Conservation (phyloP, 139 green algal genomes). For the Bryopsis sp. region DNA sequence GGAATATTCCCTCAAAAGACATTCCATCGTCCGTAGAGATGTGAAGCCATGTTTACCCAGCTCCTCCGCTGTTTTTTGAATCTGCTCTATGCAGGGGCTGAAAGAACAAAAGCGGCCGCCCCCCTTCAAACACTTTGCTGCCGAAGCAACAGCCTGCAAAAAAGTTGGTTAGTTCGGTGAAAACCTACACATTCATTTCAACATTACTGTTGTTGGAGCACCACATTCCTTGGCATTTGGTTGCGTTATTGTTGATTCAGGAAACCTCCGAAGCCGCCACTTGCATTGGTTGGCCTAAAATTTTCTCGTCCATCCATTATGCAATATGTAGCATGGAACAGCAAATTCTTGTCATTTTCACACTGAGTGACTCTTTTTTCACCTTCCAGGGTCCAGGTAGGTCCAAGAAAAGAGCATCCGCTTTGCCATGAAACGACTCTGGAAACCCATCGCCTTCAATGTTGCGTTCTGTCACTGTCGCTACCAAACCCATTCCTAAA, state of each 20-base stretch:
- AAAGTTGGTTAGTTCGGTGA: not conserved
- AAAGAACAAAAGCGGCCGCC: conserved; percentile 85
- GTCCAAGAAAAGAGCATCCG: conserved; percentile 90
- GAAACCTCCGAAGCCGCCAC: too few relatives aligned
- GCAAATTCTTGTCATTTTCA: too few relatives aligned
- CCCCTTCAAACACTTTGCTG: conserved; percentile 49
- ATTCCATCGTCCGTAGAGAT: conserved; percentile 67
- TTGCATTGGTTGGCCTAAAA: too few relatives aligned
- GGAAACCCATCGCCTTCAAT: conserved; percentile 82
- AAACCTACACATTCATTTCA: not conserved
- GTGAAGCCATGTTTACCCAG: conserved; percentile 55
- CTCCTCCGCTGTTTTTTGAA: conserved; percentile 71
- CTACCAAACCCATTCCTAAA: conserved; percentile 15
- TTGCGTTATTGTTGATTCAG: too few relatives aligned
- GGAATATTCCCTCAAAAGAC: conserved; percentile 74
- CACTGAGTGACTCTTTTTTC: too few relatives aligned
- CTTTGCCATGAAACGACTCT: conserved; percentile 34
- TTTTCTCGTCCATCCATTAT: too few relatives aligned
- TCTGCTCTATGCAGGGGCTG: conserved; percentile 98
- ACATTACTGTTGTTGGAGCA: too few relatives aligned
- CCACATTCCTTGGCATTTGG: too few relatives aligned
- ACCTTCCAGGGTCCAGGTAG: conserved; percentile 83
- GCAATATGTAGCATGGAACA: too few relatives aligned
- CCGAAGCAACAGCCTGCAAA: conserved; percentile 25
- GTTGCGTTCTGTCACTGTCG: conserved; percentile 59